Evolutionary conservation across 106 monocot species (phyloP), one percentile per base, ranked within the genome.

Genomic region (Dendrobium chrysotoxum): DNA sequence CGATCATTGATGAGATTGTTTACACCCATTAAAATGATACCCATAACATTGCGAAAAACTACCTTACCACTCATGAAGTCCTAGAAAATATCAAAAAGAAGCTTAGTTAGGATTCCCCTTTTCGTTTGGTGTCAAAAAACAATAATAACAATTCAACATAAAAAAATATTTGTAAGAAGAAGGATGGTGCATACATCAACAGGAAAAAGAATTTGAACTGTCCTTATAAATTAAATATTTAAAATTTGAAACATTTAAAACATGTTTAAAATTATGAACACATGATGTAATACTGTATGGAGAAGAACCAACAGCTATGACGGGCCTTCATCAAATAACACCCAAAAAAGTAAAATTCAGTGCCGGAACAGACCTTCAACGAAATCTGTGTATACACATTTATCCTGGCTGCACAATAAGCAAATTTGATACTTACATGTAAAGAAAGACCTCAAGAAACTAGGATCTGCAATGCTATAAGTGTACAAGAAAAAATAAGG

Each of bases 51-150:
- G n/a, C 92, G 88, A 71, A 90, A 98, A 65, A 81, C 86, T 44
- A 84, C 61, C 83, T 86, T 94, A 31, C 94, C 94, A 84, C 97
- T 88, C 97, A 98, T 94, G 82, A 98, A 92, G 83, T 98, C 97
- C 97, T 98, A 68, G 23, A 77, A 42, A 79, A 38, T 28, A 65
- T 26, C 7, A 66, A 64, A 64, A 40, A 61, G 2, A 13, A 40
- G 38, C 18, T 76, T 40, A 76, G 2, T 50, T 47, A 47, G 9
- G 12, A 76, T 47, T 75, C 16, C 8, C n/a, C 7, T 45, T 45
- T 2, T 7, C 28, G 39, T 35, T 53, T 9, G 6, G 11, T 61
- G 20, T 55, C 15, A 16, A 55, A 55, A 50, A 50, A 13, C 4
- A 11, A 61, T 1, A 61, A 5, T n/a, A 61, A 15, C 4, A 57